Evolutionary conservation across 345 rosid species (phyloP).

Genomic region (Citrus cavaleriei): DNA sequence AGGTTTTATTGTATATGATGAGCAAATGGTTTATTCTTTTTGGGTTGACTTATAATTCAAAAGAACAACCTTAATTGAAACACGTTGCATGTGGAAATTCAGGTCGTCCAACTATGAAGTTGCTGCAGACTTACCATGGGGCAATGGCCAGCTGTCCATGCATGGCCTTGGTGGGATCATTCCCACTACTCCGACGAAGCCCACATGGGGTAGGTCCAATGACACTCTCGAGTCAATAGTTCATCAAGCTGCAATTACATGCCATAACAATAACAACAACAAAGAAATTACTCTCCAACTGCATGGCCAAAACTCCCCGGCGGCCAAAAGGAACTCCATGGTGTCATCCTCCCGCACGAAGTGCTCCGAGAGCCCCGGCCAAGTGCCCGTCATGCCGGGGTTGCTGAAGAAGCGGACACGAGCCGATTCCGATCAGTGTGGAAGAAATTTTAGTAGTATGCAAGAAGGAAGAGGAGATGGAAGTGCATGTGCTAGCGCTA

Average conservation of each 20-base stretch:
- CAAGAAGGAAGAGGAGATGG: constrained; percentile 13
- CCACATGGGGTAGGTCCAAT: constrained; percentile 32
- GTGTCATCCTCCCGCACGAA: constrained; percentile 9
- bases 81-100: too few relatives aligned
- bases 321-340: background rate
- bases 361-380: background rate
- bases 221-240: constrained; percentile 51
- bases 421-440: constrained; percentile 17
- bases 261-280: background rate
- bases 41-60: too few relatives aligned
- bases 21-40: too few relatives aligned
- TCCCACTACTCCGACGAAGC: constrained; percentile 19
- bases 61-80: too few relatives aligned
- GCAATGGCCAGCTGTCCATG: constrained; percentile 45
- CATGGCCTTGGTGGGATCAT: constrained; percentile 37
- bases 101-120: constrained; percentile 8
- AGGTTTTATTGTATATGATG: too few relatives aligned
- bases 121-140: constrained; percentile 51
- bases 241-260: constrained; percentile 33
- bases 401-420: constrained; percentile 24
- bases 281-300: background rate
- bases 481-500: constrained; percentile 30
- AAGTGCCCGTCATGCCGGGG: background rate
- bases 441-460: background rate
- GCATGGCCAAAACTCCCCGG: background rate